Conservation (phyloP, 1,284 basidiomycete species). For the Hymenochaete sp. region DNA sequence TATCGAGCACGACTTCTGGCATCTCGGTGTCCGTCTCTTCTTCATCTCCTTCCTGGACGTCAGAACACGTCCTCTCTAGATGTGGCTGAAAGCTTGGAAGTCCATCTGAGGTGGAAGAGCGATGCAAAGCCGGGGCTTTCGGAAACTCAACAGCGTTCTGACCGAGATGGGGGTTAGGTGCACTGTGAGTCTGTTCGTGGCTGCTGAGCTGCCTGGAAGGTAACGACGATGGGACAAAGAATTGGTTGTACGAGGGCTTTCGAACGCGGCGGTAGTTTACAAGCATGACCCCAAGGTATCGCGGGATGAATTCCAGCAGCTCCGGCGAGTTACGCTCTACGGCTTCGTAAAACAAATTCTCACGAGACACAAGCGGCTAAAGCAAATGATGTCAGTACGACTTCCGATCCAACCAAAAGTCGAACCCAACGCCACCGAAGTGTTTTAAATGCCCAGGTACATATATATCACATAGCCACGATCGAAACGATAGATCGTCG, state of each 20-base stretch:
- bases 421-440: too few relatives aligned
- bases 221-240: slow-evolving; percentile 12
- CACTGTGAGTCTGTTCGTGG: slow-evolving; percentile 19
- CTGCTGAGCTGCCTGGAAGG: slow-evolving; percentile 15
- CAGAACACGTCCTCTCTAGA: slow-evolving; percentile 6
- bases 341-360: slow-evolving; percentile 97
- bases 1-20: slow-evolving; percentile 86
- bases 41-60: slow-evolving; percentile 23
- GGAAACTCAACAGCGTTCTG: slow-evolving; percentile 10
- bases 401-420: too few relatives aligned
- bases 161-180: slow-evolving; percentile 6
- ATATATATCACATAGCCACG: too few relatives aligned
- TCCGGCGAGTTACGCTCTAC: slow-evolving; percentile 91
- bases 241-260: slow-evolving; percentile 28
- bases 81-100: slow-evolving; percentile 4
- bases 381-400: slow-evolving; percentile 4
- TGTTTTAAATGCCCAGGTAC: too few relatives aligned
- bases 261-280: slow-evolving; percentile 83
- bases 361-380: slow-evolving; percentile 89
- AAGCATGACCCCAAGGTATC: slow-evolving; percentile 96
- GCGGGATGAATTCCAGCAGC: slow-evolving; percentile 86
- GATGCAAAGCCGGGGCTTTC: slow-evolving; percentile 3
- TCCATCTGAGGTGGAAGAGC: slow-evolving; percentile 8
- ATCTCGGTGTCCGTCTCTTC: slow-evolving; percentile 55
- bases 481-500: too few relatives aligned